Percentiles rank a stretch among this genome's conserved stretches.
phyloP scores from a whole-genome alignment of 202 grass and related monocot species.

The Saccharum hybrid region DNA sequence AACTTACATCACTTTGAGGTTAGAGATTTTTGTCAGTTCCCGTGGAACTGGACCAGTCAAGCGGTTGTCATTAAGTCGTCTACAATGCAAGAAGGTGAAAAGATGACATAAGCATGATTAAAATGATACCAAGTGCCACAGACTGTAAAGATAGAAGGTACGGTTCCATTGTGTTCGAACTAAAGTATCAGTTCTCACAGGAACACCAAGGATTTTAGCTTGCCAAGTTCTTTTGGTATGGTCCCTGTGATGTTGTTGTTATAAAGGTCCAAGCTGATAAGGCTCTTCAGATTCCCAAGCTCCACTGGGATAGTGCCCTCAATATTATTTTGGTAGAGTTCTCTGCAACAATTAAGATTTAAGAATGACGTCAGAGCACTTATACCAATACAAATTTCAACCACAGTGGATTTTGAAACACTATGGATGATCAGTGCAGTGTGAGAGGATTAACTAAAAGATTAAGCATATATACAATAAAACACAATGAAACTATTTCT shows the following conservation, averaged over 20 bases:
- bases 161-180: not conserved
- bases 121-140: not conserved
- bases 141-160: not conserved
- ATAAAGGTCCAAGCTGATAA: conserved; percentile 78
- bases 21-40: conserved; percentile 57
- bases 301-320: conserved; percentile 62
- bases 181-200: conserved; percentile 55
- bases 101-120: not conserved
- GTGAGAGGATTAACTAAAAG: not conserved
- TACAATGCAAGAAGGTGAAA: conserved; percentile 50
- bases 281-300: conserved; percentile 65
- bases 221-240: conserved; percentile 67
- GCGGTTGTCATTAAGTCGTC: conserved; percentile 70
- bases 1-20: conserved; percentile 82
- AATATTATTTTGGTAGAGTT: conserved; percentile 82
- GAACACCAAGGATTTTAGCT: conserved; percentile 69
- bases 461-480: not conserved
- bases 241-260: conserved; percentile 71
- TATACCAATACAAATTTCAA: conserved; percentile 13
- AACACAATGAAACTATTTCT: not conserved
- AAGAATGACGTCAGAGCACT: conserved; percentile 15
- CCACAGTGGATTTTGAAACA: not conserved
- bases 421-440: not conserved
- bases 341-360: conserved; percentile 53
- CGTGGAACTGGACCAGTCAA: conserved; percentile 72